Evolutionary conservation across 371 early-diverging fungal genomes (phyloP).

Genomic region (Smittium culicis): DNA sequence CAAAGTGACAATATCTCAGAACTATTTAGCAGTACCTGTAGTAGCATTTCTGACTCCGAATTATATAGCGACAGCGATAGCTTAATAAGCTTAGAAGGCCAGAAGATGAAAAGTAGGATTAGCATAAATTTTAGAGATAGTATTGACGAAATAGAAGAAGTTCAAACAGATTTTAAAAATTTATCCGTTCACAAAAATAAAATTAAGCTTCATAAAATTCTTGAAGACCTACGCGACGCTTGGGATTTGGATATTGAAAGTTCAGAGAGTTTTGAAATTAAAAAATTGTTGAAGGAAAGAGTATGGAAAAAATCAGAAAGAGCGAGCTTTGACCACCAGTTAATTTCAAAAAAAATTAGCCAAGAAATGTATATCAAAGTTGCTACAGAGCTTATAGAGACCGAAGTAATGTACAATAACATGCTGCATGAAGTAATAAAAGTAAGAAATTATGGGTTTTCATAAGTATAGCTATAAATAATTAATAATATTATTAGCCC

Average conservation of each 20-base stretch:
- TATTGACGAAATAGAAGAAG: too few species aligned
- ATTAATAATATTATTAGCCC: too few species aligned
- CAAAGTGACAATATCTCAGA: too few species aligned
- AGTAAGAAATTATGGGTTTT: constrained; percentile 14
- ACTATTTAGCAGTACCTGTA: too few species aligned
- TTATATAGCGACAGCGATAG: too few species aligned
- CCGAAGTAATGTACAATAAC: constrained; percentile 63
- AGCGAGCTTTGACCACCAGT: neutral
- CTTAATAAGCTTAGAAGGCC: too few species aligned
- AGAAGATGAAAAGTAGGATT: too few species aligned
- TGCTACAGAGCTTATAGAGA: constrained; percentile 47
- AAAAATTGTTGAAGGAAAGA: neutral
- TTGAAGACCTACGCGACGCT: neutral
- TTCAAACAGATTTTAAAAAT: too few species aligned
- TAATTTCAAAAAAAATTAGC: neutral
- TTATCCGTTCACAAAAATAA: too few species aligned
- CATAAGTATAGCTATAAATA: too few species aligned
- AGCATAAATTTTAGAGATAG: too few species aligned
- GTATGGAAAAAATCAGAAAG: neutral
- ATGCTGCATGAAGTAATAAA: constrained; percentile 44
- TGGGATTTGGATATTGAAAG: neutral
- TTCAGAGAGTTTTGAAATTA: neutral
- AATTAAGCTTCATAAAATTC: neutral
- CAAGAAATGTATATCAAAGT: constrained; percentile 11
- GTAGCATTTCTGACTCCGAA: too few species aligned